phyloP scores from a whole-genome alignment of 768 basidiomycete genomes.

The Suillus paluster region DNA sequence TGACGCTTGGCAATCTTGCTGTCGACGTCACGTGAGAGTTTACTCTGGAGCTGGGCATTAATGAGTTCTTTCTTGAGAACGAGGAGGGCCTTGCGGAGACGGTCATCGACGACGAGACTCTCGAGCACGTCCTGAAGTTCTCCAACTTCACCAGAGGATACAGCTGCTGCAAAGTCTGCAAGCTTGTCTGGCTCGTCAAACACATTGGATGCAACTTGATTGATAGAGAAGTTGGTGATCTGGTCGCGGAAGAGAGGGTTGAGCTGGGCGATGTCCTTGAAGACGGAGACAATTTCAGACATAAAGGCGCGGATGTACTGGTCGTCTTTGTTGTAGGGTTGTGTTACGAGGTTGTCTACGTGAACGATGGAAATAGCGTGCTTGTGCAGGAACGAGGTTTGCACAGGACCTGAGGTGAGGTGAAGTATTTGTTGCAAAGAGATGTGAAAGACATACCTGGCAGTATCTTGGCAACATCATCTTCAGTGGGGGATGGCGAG shows the following conservation, averaged over 20 bases:
- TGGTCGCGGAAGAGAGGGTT: slow-evolving; percentile 98
- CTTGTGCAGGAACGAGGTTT: slow-evolving; percentile 84
- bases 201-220: slow-evolving; percentile 89
- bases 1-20: slow-evolving; percentile 94
- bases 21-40: slow-evolving; percentile 92
- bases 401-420: slow-evolving; percentile 55
- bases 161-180: slow-evolving; percentile 96
- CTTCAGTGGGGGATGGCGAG: slow-evolving; percentile 24
- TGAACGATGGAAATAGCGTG: slow-evolving; percentile 87
- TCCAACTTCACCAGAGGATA: slow-evolving; percentile 88
- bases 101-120: slow-evolving; percentile 81
- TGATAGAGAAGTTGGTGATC: slow-evolving; percentile 94
- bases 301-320: slow-evolving; percentile 96
- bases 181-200: slow-evolving; percentile 98
- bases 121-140: slow-evolving; percentile 96
- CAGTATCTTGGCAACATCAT: slow-evolving; percentile 27
- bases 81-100: slow-evolving; percentile 86
- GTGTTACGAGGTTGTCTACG: slow-evolving; percentile 80
- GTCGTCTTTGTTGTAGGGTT: slow-evolving; percentile 89
- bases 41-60: slow-evolving; percentile 93
- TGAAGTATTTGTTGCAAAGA: background rate
- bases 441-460: slow-evolving; percentile 21
- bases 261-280: slow-evolving; percentile 97
- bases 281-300: slow-evolving; percentile 94
- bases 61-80: slow-evolving; percentile 98